Conservation (phyloP, 371 early-diverging fungal species). For the Mucor circinelloides region DNA sequence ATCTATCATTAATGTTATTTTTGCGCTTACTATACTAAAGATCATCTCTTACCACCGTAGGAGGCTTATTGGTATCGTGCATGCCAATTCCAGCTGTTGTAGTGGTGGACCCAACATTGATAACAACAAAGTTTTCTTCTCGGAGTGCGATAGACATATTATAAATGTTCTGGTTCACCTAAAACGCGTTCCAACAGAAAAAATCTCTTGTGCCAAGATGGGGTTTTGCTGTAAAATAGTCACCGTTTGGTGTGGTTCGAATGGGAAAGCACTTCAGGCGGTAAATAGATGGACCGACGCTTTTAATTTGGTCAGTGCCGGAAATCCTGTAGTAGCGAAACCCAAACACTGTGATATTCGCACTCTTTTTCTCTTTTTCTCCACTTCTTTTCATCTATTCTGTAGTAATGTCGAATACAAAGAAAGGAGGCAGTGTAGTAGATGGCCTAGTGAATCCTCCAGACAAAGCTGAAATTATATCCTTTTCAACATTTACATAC, state of each 20-base stretch:
- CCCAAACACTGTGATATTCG: not conserved
- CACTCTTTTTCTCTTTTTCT: not conserved
- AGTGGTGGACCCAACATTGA: slow-evolving; percentile 70
- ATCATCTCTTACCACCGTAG: slow-evolving; percentile 50
- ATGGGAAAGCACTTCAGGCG: not conserved
- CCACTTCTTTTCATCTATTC: not conserved
- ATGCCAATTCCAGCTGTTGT: slow-evolving; percentile 72
- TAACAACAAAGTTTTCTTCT: slow-evolving; percentile 77
- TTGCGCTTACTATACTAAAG: not conserved
- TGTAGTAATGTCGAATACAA: not conserved
- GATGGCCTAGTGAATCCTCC: slow-evolving; percentile 20
- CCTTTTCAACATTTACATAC: slow-evolving; percentile 27
- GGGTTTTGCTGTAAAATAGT: not conserved
- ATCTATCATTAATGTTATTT: slow-evolving; percentile 22
- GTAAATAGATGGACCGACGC: not conserved
- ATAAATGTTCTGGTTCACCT: not conserved
- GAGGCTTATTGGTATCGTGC: slow-evolving; percentile 71
- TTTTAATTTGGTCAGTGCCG: not conserved
- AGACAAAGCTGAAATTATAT: slow-evolving; percentile 40
- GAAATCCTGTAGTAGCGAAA: no score
- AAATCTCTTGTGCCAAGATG: not conserved
- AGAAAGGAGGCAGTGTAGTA: slow-evolving; percentile 6
- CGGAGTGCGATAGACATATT: slow-evolving; percentile 53
- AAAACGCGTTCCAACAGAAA: slow-evolving; percentile 10
- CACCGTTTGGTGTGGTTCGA: not conserved